Evolutionary conservation across 495 filamentous ascomycete genomes (phyloP), one percentile per base, ranked within the genome.

Genomic region (Podospora sp.): DNA sequence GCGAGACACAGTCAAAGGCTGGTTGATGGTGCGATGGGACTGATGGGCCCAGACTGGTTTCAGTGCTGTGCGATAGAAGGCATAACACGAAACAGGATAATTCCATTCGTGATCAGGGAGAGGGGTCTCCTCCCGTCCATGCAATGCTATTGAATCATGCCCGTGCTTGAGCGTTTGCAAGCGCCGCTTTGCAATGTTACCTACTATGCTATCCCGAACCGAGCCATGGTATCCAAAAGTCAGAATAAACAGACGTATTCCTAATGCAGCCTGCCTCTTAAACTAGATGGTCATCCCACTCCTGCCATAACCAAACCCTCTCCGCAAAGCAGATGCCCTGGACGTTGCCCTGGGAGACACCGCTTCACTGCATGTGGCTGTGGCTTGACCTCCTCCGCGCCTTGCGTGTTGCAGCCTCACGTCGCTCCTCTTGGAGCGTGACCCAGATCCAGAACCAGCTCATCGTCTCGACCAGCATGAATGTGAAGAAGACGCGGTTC

Each of bases 371-470:
- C 16, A 16, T 36, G 18, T 71, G 53, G 35, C 71, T 62, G 53
- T 77, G 76, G 22, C 72, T 74, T 60, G 74, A 70, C 65, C 75
- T 71, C 60, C 72, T 71, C 65, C 58, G 29, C 33, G 57, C 68
- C 72, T 77, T 77, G 56, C 73, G 73, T 1, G 72, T 68, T 20
- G 75, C 29, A n/a, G 82, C 62, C 18, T 78, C 80, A 22, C 68
- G 71, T 50, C 78, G 69, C 77, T 86, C 83, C 69, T 86, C 83
- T 63, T 81, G 79, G 68, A 88, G 70, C 50, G 81, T 87, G 22
- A 85, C 78, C 77, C 78, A 84, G 25, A 91, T 89, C 92, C 92
- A 97, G 75, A 96, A 91, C 93, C 92, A 96, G 62, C 86, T 84
- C 72, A 92, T 81, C 78, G 93, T 89, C 81, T 97, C 93, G 78